Conservation (phyloP, 352 stramenopile species). For the Phytophthora cryptogea region DNA sequence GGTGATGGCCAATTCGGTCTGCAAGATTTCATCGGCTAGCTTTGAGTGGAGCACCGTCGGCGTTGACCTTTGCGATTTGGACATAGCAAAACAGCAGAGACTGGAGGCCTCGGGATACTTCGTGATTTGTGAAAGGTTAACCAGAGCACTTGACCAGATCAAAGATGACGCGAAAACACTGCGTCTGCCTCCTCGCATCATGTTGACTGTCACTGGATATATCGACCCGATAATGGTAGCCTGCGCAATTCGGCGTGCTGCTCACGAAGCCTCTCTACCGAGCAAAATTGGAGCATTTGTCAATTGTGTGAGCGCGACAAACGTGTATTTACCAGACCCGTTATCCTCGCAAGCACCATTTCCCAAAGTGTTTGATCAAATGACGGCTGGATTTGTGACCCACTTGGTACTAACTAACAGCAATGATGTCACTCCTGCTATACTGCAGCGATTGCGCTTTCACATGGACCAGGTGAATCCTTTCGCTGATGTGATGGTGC, state of each 20-base stretch:
- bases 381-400: slow-evolving; percentile 63
- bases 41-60: slow-evolving; percentile 53
- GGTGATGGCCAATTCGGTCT: slow-evolving; percentile 44
- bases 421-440: slow-evolving; percentile 38
- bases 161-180: slow-evolving; percentile 20
- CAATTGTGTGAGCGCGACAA: slow-evolving; percentile 54
- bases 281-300: slow-evolving; percentile 58
- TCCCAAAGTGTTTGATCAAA: slow-evolving; percentile 74
- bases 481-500: slow-evolving; percentile 72
- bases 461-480: slow-evolving; percentile 70
- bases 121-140: slow-evolving; percentile 31
- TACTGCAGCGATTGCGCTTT: slow-evolving; percentile 61
- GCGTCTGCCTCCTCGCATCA: slow-evolving; percentile 41
- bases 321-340: slow-evolving; percentile 58
- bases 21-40: slow-evolving; percentile 45
- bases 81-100: slow-evolving; percentile 21
- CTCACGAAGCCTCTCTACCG: slow-evolving; percentile 13
- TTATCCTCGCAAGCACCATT: slow-evolving; percentile 42
- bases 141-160: slow-evolving; percentile 23
- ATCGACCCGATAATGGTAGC: slow-evolving; percentile 56
- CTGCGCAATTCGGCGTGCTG: slow-evolving; percentile 41
- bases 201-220: slow-evolving; percentile 64
- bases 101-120: slow-evolving; percentile 34
- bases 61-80: slow-evolving; percentile 41
- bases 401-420: slow-evolving; percentile 66